Conservation (phyloP, 768 basidiomycete species). For the Hydnomerulius pinastri region DNA sequence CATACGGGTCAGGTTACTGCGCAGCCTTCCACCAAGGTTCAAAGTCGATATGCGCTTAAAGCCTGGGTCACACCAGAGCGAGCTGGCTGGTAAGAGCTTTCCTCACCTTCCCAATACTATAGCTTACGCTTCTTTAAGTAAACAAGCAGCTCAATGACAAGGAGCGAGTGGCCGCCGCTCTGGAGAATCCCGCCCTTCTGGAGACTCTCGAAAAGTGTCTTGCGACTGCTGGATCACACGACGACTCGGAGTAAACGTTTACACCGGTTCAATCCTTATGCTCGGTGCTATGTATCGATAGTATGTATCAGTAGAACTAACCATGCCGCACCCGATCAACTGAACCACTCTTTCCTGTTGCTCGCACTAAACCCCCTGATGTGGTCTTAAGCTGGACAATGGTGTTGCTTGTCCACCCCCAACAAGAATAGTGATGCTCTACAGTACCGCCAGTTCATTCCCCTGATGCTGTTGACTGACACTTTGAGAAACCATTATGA, state of each 20-base stretch:
- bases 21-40: constrained; percentile 89
- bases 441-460: too few relatives aligned
- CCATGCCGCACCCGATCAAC: too few relatives aligned
- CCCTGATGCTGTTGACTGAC: too few relatives aligned
- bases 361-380: too few relatives aligned
- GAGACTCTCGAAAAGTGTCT: constrained; percentile 86
- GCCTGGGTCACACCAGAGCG: constrained; percentile 95
- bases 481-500: too few relatives aligned
- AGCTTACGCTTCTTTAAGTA: constrained; percentile 47
- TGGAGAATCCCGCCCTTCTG: constrained; percentile 87
- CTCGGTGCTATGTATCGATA: constrained; percentile 7
- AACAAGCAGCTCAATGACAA: constrained; percentile 99
- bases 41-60: constrained; percentile 93
- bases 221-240: constrained; percentile 32
- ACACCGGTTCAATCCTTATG: not conserved
- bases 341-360: too few relatives aligned
- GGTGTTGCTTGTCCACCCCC: too few relatives aligned
- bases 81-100: constrained; percentile 68
- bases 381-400: too few relatives aligned
- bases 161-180: constrained; percentile 94
- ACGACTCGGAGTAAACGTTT: not conserved
- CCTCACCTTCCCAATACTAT: not conserved
- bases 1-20: constrained; percentile 88
- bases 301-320: not conserved
- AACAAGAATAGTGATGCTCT: too few relatives aligned